Percentiles rank a stretch among this genome's conserved stretches.
These are phyloP conservation scores for Mortierella sp. DNA, from an alignment of 371 early-diverging fungal genomes.

Conservation along the genomic window DNA sequence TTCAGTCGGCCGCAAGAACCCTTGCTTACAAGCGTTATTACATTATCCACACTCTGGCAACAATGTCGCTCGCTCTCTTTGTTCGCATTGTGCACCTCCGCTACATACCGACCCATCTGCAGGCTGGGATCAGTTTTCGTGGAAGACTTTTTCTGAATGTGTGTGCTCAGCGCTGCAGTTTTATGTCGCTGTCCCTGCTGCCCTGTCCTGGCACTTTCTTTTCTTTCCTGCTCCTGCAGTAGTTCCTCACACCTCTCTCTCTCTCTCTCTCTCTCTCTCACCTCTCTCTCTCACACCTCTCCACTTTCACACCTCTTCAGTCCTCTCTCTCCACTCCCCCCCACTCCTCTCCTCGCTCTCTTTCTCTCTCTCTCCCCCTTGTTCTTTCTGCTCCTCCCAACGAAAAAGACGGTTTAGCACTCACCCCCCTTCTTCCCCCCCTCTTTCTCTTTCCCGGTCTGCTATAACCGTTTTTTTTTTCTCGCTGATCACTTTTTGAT, in stretches of 20 bases:
- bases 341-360: background rate
- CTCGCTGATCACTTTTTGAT: conserved; percentile 3
- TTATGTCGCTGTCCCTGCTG: too few relatives aligned
- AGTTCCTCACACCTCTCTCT: background rate
- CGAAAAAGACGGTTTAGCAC: background rate
- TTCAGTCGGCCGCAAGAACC: too few relatives aligned
- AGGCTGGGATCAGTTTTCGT: too few relatives aligned
- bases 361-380: background rate
- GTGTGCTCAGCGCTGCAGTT: too few relatives aligned
- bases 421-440: background rate
- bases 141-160: too few relatives aligned
- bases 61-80: too few relatives aligned
- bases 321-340: background rate
- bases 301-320: too few relatives aligned
- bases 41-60: too few relatives aligned
- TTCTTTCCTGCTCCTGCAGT: background rate
- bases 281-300: conserved; percentile 11
- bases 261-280: conserved; percentile 1
- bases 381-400: background rate
- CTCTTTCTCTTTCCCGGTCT: conserved; percentile 5
- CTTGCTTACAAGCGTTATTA: too few relatives aligned
- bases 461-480: background rate
- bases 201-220: background rate
- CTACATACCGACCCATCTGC: too few relatives aligned
- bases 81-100: too few relatives aligned